Base-by-base conservation (phyloP, 139 green algal genomes). In the Chlamydomonas urium region DNA sequence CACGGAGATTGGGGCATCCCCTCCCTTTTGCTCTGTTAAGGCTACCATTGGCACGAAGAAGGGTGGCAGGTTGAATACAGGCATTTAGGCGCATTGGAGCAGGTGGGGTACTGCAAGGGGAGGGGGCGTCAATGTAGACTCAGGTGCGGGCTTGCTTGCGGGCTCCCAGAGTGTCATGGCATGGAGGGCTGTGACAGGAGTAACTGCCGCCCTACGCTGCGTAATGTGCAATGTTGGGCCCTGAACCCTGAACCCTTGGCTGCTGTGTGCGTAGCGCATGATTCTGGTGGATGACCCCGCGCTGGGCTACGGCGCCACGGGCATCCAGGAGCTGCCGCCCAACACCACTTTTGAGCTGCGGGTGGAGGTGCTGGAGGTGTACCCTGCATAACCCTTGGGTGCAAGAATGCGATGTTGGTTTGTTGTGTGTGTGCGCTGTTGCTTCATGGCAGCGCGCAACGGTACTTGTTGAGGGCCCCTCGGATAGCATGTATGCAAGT, bases 311-410 rank as follows among this genome's bases (percentile, higher is more conserved):
- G 75, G 79, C 28, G 35, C 76, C 14, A 88, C 88, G 61, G 88
- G 89, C 50, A 70, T 88, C 10, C 59, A 79, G 42, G 89, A 94
- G 73, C 85, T 93, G 38, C 89, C 89, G 3, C 53, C 74, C 4
- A 70, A 58, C 2, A 71, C 69, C 0, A 65, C 72, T 58, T 86
- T 90, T 58, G 85, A 92, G 75, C 72, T 92, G 4, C 53, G 81
- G 34, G 66, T 92, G 0, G 84, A 90, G 73, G 63, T 90, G 34
- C 75, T 90, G 28, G 69, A 81, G 14, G 36, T 83, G 31, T 68
- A n/a, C 21, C 28, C 66, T n/a, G n/a, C 38, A 10, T 36, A 73
- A 28, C 4, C 63, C 33, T 67, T 8, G 14, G 42, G 42, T 50
- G 42, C n/a, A n/a, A n/a, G n/a, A n/a, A n/a, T n/a, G n/a, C n/a